Percentiles rank a stretch among this genome's conserved stretches.
Conservation (phyloP, 176 grass and related monocot genomes). For the Cocos nucifera region DNA sequence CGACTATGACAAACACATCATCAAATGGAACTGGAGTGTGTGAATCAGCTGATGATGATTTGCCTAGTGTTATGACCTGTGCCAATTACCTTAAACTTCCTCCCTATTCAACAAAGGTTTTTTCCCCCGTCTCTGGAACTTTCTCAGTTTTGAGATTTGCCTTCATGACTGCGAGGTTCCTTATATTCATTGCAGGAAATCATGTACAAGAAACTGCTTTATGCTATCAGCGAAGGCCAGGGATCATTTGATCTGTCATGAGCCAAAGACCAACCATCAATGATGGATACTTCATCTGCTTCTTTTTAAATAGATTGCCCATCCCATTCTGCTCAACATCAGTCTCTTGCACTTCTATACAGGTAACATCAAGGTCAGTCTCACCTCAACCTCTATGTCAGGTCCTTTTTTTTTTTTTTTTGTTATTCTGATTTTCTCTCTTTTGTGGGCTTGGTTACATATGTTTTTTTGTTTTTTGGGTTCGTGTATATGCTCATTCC, state of each 20-base stretch:
- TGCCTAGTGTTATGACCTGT: conserved; percentile 95
- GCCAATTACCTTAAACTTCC: conserved; percentile 95
- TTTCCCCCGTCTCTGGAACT: conserved; percentile 3
- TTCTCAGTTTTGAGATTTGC: background rate
- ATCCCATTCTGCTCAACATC: too few relatives aligned
- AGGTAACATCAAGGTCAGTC: too few relatives aligned
- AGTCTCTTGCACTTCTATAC: too few relatives aligned
- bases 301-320: too few relatives aligned
- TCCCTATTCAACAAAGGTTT: conserved; percentile 81
- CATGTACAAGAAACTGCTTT: conserved; percentile 83
- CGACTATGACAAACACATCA: conserved; percentile 24
- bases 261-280: background rate
- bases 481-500: too few relatives aligned
- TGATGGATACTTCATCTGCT: too few relatives aligned
- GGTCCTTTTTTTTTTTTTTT: too few relatives aligned
- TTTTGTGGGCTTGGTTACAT: too few relatives aligned
- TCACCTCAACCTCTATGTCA: too few relatives aligned
- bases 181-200: conserved; percentile 40
- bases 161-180: background rate
- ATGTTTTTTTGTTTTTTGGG: too few relatives aligned
- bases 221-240: conserved; percentile 82
- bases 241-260: conserved; percentile 97
- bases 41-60: conserved; percentile 65
- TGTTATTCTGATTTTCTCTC: too few relatives aligned
- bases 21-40: conserved; percentile 43